Percentiles rank a stretch among this genome's conserved stretches.
Conservation (phyloP, 73 alveolate species). For the Paramecium pentaurelia region DNA sequence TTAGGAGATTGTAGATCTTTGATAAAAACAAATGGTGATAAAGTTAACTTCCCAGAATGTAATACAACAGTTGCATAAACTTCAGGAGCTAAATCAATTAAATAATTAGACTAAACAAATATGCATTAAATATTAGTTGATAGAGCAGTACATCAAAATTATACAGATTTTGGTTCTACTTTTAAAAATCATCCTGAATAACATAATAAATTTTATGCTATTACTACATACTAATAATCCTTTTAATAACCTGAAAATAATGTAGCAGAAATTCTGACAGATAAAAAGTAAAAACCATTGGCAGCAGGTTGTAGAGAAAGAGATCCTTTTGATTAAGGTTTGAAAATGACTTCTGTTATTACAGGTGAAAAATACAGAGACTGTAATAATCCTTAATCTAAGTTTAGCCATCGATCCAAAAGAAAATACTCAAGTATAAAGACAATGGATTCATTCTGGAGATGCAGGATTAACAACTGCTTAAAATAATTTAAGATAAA, state of each 20-base stretch:
- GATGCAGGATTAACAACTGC: slow-evolving; percentile 45
- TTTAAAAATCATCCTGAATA: slow-evolving; percentile 41
- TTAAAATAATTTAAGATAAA: neutral
- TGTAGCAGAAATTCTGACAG: neutral
- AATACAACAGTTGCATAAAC: slow-evolving; percentile 54
- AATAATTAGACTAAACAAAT: slow-evolving; percentile 27
- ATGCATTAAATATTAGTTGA: slow-evolving; percentile 27
- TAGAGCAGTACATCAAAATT: slow-evolving; percentile 32
- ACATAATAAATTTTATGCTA: slow-evolving; percentile 41
- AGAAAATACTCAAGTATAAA: slow-evolving; percentile 10
- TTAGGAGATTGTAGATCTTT: slow-evolving; percentile 19
- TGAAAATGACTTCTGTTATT: slow-evolving; percentile 24
- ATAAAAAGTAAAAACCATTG: neutral
- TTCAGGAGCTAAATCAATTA: slow-evolving; percentile 3
- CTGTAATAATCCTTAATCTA: neutral
- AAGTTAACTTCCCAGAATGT: slow-evolving; percentile 20
- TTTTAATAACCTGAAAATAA: slow-evolving; percentile 19
- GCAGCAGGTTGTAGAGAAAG: slow-evolving; percentile 41
- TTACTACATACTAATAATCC: slow-evolving; percentile 35
- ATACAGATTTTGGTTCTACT: slow-evolving; percentile 31
- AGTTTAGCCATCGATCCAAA: slow-evolving; percentile 31
- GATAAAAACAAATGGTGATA: slow-evolving; percentile 25
- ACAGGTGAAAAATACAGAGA: slow-evolving; percentile 42
- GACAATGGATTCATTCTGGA: neutral
- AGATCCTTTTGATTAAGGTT: slow-evolving; percentile 30